Conservation (phyloP, 2,329 filamentous ascomycete genomes). For the Didymella lethalis region DNA sequence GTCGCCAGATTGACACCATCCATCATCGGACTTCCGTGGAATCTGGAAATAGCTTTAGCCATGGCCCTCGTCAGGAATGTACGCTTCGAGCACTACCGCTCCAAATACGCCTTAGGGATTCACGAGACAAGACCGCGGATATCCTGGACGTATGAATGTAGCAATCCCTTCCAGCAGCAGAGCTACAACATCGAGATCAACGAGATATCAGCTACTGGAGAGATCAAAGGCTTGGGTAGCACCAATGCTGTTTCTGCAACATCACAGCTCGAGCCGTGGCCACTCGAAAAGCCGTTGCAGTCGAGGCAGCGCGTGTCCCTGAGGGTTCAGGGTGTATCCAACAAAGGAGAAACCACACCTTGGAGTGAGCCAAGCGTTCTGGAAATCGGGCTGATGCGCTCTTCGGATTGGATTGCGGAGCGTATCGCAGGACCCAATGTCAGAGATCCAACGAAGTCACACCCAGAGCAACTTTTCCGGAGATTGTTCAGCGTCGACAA, state of each 20-base stretch:
- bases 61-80: not conserved
- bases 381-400: not conserved
- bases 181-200: not conserved
- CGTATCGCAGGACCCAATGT: not conserved
- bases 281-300: not conserved
- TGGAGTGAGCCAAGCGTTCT: conserved; percentile 4
- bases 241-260: not conserved
- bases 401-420: conserved; percentile 1
- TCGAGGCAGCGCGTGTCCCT: conserved; percentile 3
- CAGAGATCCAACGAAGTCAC: not conserved
- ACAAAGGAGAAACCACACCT: not conserved
- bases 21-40: not conserved
- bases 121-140: not conserved
- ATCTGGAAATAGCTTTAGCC: not conserved
- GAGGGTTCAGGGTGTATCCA: not conserved
- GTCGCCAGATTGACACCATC: not conserved
- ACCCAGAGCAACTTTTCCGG: conserved; percentile 7
- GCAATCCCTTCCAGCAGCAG: not conserved
- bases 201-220: not conserved
- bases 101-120: not conserved
- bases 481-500: not conserved
- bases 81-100: conserved; percentile 1
- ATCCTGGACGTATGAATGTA: not conserved
- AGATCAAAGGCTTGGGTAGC: not conserved
- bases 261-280: conserved; percentile 3